phyloP scores from a whole-genome alignment of 106 monocot species.

The Platanthera zijinensis region DNA sequence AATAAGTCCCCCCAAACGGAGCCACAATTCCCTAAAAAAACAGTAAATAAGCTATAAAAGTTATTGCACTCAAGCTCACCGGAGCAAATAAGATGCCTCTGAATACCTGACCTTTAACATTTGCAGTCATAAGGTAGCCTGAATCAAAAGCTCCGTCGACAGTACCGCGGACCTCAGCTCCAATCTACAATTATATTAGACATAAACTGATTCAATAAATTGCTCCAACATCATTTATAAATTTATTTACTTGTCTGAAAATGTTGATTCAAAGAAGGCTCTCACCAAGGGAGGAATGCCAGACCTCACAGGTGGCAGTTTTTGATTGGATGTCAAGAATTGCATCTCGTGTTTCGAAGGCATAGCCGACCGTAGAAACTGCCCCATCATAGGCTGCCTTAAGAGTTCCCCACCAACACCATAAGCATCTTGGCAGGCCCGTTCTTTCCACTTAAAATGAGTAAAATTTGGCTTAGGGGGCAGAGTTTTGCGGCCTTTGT shows the following conservation, averaged over 20 bases:
- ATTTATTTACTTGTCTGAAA: not conserved
- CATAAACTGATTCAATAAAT: not conserved
- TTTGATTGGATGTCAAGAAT: conserved; percentile 26
- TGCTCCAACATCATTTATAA: not conserved
- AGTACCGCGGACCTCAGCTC: conserved; percentile 75
- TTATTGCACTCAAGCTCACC: conserved; percentile 23
- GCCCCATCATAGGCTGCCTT: conserved; percentile 29
- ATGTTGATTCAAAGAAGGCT: not conserved
- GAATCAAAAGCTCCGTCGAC: conserved; percentile 96
- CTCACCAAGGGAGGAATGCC: conserved; percentile 41
- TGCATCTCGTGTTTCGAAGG: conserved; percentile 35
- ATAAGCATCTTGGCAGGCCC: conserved; percentile 11
- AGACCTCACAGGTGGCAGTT: conserved; percentile 21
- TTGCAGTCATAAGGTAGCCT: conserved; percentile 87
- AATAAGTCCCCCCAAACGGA: too few species aligned
- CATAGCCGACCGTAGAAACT: conserved; percentile 26
- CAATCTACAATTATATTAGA: conserved; percentile 34
- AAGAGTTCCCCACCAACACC: conserved; percentile 14
- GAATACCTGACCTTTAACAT: conserved; percentile 81
- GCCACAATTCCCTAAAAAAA: too few species aligned
- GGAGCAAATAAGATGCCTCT: conserved; percentile 87
- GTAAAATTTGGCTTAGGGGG: conserved; percentile 20
- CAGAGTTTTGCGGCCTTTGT: conserved; percentile 24
- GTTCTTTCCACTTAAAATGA: conserved; percentile 30
- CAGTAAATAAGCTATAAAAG: too few species aligned